Evolutionary conservation across 2,329 filamentous ascomycete genomes (phyloP).

Genomic region (Phialemoniopsis sp.): DNA sequence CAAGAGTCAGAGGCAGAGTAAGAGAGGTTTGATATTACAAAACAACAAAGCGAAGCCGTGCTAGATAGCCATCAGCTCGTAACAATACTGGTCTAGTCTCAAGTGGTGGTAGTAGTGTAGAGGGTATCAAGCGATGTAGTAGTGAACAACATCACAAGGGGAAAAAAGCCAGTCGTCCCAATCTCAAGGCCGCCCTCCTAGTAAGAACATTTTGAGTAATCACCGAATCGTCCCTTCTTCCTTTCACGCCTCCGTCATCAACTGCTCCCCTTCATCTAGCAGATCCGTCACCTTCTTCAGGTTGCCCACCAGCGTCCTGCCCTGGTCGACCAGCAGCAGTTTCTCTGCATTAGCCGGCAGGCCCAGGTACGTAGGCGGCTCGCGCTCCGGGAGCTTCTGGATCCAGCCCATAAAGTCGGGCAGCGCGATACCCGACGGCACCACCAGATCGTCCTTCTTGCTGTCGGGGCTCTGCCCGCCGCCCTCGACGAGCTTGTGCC

Average conservation of each 20-base stretch:
- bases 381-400: slow-evolving; percentile 84
- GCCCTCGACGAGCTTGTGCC: slow-evolving; percentile 80
- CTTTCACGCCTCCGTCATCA: slow-evolving; percentile 62
- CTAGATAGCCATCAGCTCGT: too few relatives aligned
- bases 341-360: slow-evolving; percentile 96
- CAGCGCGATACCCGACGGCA: slow-evolving; percentile 78
- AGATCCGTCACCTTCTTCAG: slow-evolving; percentile 80
- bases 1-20: too few relatives aligned
- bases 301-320: slow-evolving; percentile 78
- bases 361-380: slow-evolving; percentile 92
- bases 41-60: too few relatives aligned
- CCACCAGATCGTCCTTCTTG: slow-evolving; percentile 58
- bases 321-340: slow-evolving; percentile 82
- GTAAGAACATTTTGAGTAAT: too few relatives aligned
- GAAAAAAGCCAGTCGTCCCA: too few relatives aligned
- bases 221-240: not conserved
- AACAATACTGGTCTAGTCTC: too few relatives aligned
- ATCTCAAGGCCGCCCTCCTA: too few relatives aligned
- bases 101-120: too few relatives aligned
- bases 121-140: too few relatives aligned
- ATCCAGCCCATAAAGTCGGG: slow-evolving; percentile 91
- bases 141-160: too few relatives aligned
- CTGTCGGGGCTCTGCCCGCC: slow-evolving; percentile 8
- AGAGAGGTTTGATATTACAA: too few relatives aligned
- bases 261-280: slow-evolving; percentile 89